Percentiles rank a stretch among this genome's conserved stretches.
Evolutionary conservation across 1,139 yeast species (phyloP).

Genomic region (Sugiyamaella paludigena): DNA sequence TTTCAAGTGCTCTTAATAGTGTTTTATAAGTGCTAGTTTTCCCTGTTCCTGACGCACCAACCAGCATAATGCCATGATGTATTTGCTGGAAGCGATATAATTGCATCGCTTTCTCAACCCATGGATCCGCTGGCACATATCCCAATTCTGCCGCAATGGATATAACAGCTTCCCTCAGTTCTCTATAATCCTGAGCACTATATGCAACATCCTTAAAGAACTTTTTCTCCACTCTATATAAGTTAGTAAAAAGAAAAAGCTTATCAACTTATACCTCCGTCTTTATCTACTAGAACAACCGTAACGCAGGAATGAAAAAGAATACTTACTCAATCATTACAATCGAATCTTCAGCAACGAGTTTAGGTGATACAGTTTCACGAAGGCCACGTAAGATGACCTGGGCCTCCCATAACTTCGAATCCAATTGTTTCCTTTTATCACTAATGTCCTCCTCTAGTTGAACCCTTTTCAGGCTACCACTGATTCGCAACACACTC

Average conservation of each 20-base stretch:
- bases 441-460: conserved; percentile 4
- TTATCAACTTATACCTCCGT: too few relatives aligned
- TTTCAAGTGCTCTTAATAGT: conserved; percentile 47
- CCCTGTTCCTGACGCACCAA: conserved; percentile 77
- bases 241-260: conserved; percentile 16
- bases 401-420: conserved; percentile 44
- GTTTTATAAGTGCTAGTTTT: conserved; percentile 59
- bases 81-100: conserved; percentile 59
- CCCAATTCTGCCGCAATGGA: conserved; percentile 33
- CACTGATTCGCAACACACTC: conserved; percentile 59
- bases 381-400: conserved; percentile 54
- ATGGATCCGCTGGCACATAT: conserved; percentile 38
- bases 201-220: conserved; percentile 34
- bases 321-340: conserved; percentile 38
- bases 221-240: conserved; percentile 30
- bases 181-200: conserved; percentile 24
- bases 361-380: conserved; percentile 64
- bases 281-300: too few relatives aligned
- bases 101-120: conserved; percentile 61
- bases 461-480: conserved; percentile 43
- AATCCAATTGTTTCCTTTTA: not conserved
- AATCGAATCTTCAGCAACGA: conserved; percentile 51
- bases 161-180: conserved; percentile 23
- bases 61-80: conserved; percentile 79
- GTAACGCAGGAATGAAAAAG: not conserved